A percentile compares a stretch with the other conserved stretches of the same genome.
Evolutionary conservation across 345 rosid species (phyloP).

Genomic region (Turritis glabra): DNA sequence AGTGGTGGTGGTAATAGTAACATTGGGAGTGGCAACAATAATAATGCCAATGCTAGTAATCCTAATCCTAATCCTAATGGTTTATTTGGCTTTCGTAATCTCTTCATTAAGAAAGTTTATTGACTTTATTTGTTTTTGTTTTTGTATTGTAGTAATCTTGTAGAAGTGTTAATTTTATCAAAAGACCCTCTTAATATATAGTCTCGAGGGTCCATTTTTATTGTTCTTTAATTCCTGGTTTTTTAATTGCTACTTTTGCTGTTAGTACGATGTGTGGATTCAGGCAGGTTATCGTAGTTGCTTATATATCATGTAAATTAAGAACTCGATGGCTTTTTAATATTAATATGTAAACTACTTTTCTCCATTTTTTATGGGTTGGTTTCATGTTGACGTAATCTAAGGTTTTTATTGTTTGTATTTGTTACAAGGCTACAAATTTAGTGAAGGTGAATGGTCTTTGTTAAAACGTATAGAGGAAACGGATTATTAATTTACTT

Average conservation of each 20-base stretch:
- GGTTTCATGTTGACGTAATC: neutral
- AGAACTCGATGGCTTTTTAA: neutral
- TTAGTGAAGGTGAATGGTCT: too few species aligned
- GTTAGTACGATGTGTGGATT: slow-evolving; percentile 34
- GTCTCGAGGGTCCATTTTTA: slow-evolving; percentile 21
- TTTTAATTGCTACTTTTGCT: slow-evolving; percentile 22
- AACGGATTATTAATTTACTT: too few species aligned
- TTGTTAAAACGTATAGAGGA: too few species aligned
- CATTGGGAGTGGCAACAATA: slow-evolving; percentile 24
- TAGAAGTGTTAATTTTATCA: neutral
- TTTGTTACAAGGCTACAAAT: too few species aligned
- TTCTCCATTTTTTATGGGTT: neutral
- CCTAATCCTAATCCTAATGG: slow-evolving; percentile 38
- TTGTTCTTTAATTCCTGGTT: neutral
- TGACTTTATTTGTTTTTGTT: slow-evolving; percentile 14
- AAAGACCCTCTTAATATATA: slow-evolving; percentile 11
- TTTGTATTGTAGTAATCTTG: neutral
- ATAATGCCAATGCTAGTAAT: slow-evolving; percentile 9
- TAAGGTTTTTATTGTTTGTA: too few species aligned
- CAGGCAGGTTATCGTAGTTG: slow-evolving; percentile 17
- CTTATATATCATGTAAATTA: slow-evolving; percentile 32
- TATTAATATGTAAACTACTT: too few species aligned
- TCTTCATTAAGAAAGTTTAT: slow-evolving; percentile 69
- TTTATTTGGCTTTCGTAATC: slow-evolving; percentile 66
- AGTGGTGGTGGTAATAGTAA: slow-evolving; percentile 35